phyloP scores from a whole-genome alignment of 2,329 filamentous ascomycete species.

The Ophiostoma ulmi region DNA sequence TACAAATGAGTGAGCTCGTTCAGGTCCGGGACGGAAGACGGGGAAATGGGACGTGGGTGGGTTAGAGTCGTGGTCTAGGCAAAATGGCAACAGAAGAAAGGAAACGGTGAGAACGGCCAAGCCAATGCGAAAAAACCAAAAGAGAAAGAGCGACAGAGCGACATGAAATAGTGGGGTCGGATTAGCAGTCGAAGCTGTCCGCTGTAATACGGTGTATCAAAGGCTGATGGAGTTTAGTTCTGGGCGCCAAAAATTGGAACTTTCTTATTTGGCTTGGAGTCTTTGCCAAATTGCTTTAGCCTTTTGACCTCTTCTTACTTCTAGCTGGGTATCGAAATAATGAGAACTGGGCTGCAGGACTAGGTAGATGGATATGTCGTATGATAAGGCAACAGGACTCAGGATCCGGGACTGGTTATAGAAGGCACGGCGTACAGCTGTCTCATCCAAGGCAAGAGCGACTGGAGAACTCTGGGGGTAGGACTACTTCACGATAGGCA shows the following conservation, averaged over 20 bases:
- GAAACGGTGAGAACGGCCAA: background rate
- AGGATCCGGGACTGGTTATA: background rate
- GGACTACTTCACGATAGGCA: constrained; percentile 15
- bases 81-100: background rate
- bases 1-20: background rate
- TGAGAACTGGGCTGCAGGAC: background rate
- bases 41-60: constrained; percentile 13
- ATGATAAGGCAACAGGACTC: background rate
- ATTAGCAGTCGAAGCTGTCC: background rate
- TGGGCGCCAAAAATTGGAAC: constrained; percentile 3
- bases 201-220: background rate
- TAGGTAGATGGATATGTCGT: background rate
- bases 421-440: background rate
- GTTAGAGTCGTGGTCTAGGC: background rate
- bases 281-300: background rate
- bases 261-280: background rate
- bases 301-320: background rate
- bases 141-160: constrained; percentile 27
- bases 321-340: too few species aligned
- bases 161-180: constrained; percentile 28
- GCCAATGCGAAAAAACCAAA: constrained; percentile 4
- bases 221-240: background rate
- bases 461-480: background rate
- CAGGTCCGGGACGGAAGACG: constrained; percentile 15
- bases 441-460: background rate